phyloP scores from a whole-genome alignment of 331 rosid species.

The Pyrus hybrid region DNA sequence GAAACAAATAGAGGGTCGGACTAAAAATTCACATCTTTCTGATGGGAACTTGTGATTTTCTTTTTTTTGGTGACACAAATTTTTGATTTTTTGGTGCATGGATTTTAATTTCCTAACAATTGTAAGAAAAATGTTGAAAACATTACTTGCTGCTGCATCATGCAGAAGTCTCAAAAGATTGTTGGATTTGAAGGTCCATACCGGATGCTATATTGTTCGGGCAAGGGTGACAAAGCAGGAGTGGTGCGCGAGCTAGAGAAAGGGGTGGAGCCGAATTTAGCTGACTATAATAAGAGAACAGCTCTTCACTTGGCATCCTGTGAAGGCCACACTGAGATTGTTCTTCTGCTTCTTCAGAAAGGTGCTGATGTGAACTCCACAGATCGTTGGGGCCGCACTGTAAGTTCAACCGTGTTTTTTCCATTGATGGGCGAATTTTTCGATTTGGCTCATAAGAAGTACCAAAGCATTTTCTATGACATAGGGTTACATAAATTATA shows the following conservation, averaged over 20 bases:
- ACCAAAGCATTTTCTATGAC: background rate
- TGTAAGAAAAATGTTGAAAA: background rate
- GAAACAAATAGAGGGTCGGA: background rate
- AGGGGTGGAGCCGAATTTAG: conserved; percentile 15
- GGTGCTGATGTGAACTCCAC: conserved; percentile 23
- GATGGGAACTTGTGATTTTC: background rate
- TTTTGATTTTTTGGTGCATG: background rate
- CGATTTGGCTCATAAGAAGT: background rate
- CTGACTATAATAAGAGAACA: conserved; percentile 20
- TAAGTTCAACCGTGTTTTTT: background rate
- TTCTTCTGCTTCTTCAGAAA: conserved; percentile 18
- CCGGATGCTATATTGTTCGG: conserved; percentile 15
- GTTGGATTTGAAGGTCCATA: conserved; percentile 11
- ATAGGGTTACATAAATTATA: background rate
- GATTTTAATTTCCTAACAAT: background rate
- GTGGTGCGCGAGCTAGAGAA: conserved; percentile 22
- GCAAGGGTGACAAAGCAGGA: conserved; percentile 26
- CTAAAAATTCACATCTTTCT: background rate
- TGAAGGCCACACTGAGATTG: conserved; percentile 21
- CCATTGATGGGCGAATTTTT: background rate
- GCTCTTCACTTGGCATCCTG: conserved; percentile 31
- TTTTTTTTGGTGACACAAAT: background rate
- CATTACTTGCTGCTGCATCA: background rate
- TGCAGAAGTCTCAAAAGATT: background rate
- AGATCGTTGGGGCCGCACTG: conserved; percentile 24